These are phyloP conservation scores for Kwoniella shivajii DNA, from an alignment of 1,284 basidiomycete genomes.

Conservation along the genomic window DNA sequence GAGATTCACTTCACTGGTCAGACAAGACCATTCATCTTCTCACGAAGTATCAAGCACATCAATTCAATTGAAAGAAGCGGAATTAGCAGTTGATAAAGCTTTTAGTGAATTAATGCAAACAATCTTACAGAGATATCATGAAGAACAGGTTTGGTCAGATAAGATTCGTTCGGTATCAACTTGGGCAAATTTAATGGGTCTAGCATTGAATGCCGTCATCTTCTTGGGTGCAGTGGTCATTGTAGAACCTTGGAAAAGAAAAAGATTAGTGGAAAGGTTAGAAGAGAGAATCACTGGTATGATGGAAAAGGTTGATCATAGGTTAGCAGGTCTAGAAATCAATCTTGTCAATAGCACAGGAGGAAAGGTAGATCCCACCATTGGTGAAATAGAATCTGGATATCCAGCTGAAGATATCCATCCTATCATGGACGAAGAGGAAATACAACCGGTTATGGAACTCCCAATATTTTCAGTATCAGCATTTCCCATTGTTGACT, in stretches of 20 bases:
- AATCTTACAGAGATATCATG: constrained; percentile 86
- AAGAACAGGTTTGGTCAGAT: constrained; percentile 94
- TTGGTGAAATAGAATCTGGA: neutral
- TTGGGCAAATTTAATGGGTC: constrained; percentile 79
- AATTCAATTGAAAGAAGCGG: constrained; percentile 64
- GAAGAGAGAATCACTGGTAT: constrained; percentile 80
- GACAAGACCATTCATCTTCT: constrained; percentile 80
- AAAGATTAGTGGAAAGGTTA: constrained; percentile 77
- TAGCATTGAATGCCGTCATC: constrained; percentile 81
- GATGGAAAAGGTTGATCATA: constrained; percentile 55
- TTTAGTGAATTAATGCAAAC: constrained; percentile 82
- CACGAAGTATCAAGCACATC: constrained; percentile 74
- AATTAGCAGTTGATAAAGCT: constrained; percentile 76
- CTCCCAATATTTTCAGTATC: neutral
- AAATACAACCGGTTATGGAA: neutral
- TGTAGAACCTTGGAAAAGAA: constrained; percentile 92
- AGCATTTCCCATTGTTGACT: neutral
- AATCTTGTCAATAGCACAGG: too few species aligned
- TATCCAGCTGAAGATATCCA: neutral
- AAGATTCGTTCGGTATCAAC: constrained; percentile 92
- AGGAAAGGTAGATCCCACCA: neutral
- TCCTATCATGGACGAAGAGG: neutral
- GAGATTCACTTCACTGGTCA: constrained; percentile 81
- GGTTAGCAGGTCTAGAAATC: constrained; percentile 30
- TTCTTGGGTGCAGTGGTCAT: constrained; percentile 83